Conservation (phyloP, 208 protist genomes). For the Crithidia thermophila region DNA sequence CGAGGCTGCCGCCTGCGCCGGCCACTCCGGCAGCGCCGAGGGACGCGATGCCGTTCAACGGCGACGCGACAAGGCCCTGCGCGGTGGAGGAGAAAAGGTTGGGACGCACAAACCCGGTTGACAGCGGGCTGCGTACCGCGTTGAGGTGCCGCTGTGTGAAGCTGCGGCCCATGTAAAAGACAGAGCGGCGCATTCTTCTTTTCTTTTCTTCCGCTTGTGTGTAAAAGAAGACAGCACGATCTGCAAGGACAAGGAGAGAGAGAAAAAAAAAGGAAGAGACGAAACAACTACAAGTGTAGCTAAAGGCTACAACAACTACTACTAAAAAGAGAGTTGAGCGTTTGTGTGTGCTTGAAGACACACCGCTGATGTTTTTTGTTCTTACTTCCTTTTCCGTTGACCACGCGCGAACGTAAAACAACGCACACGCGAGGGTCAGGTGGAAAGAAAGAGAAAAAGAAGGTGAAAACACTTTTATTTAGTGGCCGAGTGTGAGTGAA, state of each 20-base stretch:
- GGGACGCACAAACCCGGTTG: conserved; percentile 80
- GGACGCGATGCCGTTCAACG: conserved; percentile 36
- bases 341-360: no score
- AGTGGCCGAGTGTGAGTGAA: background rate
- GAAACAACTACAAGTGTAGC: background rate
- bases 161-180: conserved; percentile 86
- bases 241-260: background rate
- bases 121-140: conserved; percentile 69
- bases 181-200: conserved; percentile 82
- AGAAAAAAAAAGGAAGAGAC: conserved; percentile 8
- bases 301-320: no score
- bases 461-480: no score
- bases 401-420: no score
- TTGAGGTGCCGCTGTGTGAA: conserved; percentile 88
- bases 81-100: conserved; percentile 51
- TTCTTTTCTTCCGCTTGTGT: background rate
- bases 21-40: conserved; percentile 27
- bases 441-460: no score
- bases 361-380: no score
- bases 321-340: no score
- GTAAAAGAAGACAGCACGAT: no score
- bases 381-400: no score
- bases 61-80: conserved; percentile 44
- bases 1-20: conserved; percentile 11
- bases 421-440: no score